Base-by-base conservation (phyloP, 2,329 filamentous ascomycete species). In the Colletotrichum sansevieriae region DNA sequence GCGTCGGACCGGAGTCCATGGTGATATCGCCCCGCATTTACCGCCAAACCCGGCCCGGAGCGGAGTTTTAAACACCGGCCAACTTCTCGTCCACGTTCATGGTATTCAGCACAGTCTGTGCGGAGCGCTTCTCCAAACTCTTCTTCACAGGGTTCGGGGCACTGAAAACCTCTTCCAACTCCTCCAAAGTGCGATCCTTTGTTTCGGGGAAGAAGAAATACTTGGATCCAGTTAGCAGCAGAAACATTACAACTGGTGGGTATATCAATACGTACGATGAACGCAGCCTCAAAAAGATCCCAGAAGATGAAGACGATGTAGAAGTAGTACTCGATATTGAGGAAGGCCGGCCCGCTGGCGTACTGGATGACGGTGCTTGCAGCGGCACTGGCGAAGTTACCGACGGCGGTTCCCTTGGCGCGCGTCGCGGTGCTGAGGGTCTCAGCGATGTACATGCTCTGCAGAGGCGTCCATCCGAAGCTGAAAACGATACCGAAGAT, bases 401-500 rank as follows among this genome's bases (percentile, higher is more conserved):
- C 81, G 4, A 83, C 65, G 1, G 80, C 81, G 0, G 81, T 83
- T 5, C 82, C 82, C 74, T 83, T 83, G 69, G 82, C 81, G 4
- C 83, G 78, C 1, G 81, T 84, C 4, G 79, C 74, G 1, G 82
- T 85, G 0, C 80, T 79, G 4, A 85, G 75, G 0, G 79, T 82
- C 69, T 85, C 83, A 4, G 82, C 83, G 18, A 84, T 84, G 71
- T 85, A 85, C 74, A 84, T 83, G 63, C 78, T 80, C 64, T 85
- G 82, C 7, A 86, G 76, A 0, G 84, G 83, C 0, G 84, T 87
- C 82, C 82, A 85, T 1, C 84, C 83, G 25, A 86, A 82, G 0
- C 82, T 84, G 73, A 85, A 86, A 1, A 83, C 82, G 35, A 85
- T 81, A 3, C 84, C 84, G 47, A 87, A 87, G 8, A 87, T 77